Conservation (phyloP, 2,329 filamentous ascomycete genomes). For the Aureobasidium sp. region DNA sequence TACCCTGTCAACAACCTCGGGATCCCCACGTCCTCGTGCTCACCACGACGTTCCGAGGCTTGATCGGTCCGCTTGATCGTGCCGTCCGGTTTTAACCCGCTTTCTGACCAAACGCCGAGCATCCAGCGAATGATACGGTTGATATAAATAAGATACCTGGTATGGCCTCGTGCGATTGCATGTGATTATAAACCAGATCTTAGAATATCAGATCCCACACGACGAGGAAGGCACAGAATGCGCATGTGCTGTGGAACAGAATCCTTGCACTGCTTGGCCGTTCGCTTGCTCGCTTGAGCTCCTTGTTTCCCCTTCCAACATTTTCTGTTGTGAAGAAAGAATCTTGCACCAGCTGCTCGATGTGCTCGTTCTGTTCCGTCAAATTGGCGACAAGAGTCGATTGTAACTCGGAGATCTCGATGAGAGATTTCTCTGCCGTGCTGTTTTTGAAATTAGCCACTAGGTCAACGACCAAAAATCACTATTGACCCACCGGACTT, state of each 20-base stretch:
- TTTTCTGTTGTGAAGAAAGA: slow-evolving; percentile 77
- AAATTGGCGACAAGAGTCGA: slow-evolving; percentile 82
- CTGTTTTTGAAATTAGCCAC: slow-evolving; percentile 41
- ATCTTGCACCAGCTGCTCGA: slow-evolving; percentile 81
- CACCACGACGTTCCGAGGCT: background rate
- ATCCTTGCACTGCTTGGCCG: slow-evolving; percentile 44
- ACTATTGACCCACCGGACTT: slow-evolving; percentile 67
- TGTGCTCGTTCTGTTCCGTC: slow-evolving; percentile 76
- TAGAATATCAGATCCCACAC: slow-evolving; percentile 45
- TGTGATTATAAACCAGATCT: background rate
- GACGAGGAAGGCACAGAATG: slow-evolving; percentile 40
- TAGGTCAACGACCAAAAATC: background rate
- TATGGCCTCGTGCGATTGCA: background rate
- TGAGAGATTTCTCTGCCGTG: slow-evolving; percentile 78
- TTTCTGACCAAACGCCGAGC: slow-evolving; percentile 5
- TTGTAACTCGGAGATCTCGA: slow-evolving; percentile 91
- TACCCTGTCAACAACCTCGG: slow-evolving; percentile 6
- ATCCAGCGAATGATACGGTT: background rate
- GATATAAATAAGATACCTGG: background rate
- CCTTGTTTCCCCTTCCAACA: slow-evolving; percentile 79
- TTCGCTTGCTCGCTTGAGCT: slow-evolving; percentile 73
- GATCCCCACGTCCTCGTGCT: slow-evolving; percentile 7
- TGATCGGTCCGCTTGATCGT: background rate
- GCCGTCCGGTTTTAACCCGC: background rate
- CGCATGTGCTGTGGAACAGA: slow-evolving; percentile 42